These are phyloP conservation scores for Polysphondylium violaceum DNA, from an alignment of 78 protist genomes.

Conservation along the genomic window DNA sequence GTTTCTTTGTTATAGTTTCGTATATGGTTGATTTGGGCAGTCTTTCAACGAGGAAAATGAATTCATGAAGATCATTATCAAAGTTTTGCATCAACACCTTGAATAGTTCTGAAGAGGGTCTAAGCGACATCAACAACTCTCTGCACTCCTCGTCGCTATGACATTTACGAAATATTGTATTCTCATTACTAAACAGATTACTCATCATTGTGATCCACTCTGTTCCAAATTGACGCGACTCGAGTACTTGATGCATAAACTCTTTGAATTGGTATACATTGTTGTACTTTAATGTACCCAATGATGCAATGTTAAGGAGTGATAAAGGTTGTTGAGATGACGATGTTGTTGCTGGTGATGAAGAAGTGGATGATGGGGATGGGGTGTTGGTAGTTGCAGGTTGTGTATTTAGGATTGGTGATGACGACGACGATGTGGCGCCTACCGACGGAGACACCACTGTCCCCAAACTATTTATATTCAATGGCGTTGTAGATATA, in stretches of 20 bases:
- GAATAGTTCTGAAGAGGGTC: constrained; percentile 6
- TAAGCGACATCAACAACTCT: neutral
- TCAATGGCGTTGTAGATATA: no score
- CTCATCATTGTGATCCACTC: constrained; percentile 10
- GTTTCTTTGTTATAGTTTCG: neutral
- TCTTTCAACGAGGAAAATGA: constrained; percentile 9
- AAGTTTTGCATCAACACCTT: neutral
- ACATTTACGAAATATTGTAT: constrained; percentile 8
- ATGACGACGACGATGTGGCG: no score
- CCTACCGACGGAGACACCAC: neutral
- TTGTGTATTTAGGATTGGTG: no score
- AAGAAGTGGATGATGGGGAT: neutral
- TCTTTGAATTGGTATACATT: neutral
- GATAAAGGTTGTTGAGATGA: neutral
- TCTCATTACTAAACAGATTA: neutral
- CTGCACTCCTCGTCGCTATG: neutral
- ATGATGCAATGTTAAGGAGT: neutral
- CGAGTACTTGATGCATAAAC: neutral
- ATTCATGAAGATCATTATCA: neutral
- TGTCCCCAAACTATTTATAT: no score
- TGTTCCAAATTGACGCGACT: neutral
- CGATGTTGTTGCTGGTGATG: constrained; percentile 14
- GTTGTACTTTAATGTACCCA: neutral
- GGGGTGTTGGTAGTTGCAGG: neutral
- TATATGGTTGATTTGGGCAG: neutral